Percentiles rank a stretch among this genome's conserved stretches.
Evolutionary conservation across 2,329 filamentous ascomycete species (phyloP).

Genomic region (Blastomyces percursus): DNA sequence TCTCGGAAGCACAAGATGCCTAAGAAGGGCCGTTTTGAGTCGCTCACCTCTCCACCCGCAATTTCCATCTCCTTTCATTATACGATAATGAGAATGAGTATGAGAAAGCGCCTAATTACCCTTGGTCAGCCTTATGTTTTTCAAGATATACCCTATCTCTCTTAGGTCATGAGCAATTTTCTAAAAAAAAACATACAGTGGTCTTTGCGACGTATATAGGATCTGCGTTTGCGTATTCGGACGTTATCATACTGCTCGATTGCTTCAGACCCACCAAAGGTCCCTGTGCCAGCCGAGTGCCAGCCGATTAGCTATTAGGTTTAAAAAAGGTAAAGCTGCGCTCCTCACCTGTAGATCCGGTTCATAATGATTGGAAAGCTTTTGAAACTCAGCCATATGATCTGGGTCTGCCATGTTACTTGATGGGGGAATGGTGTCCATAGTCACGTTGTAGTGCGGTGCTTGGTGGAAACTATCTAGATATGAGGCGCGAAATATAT

Average conservation of each 20-base stretch:
- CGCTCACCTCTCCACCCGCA: slow-evolving; percentile 93
- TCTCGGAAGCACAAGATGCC: slow-evolving; percentile 8
- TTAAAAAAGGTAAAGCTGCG: not conserved
- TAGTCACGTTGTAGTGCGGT: slow-evolving; percentile 23
- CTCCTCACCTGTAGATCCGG: slow-evolving; percentile 45
- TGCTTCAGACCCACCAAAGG: slow-evolving; percentile 70
- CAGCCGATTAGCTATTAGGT: slow-evolving; percentile 18
- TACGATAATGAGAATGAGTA: slow-evolving; percentile 78
- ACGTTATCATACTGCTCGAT: slow-evolving; percentile 63
- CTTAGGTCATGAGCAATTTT: not conserved
- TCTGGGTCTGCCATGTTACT: slow-evolving; percentile 45
- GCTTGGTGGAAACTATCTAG: slow-evolving; percentile 11
- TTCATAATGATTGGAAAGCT: slow-evolving; percentile 50
- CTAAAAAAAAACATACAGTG: slow-evolving; percentile 43
- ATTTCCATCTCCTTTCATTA: slow-evolving; percentile 83
- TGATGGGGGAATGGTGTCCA: slow-evolving; percentile 29
- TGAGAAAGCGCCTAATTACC: slow-evolving; percentile 58
- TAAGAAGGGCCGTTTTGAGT: slow-evolving; percentile 11
- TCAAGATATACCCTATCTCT: not conserved
- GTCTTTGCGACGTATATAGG: slow-evolving; percentile 79
- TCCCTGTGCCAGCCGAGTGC: slow-evolving; percentile 46
- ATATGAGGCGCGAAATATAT: not conserved
- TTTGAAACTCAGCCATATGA: slow-evolving; percentile 47
- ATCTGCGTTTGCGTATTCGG: slow-evolving; percentile 83
- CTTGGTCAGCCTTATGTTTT: slow-evolving; percentile 11